These are phyloP conservation scores for Pichia norvegensis DNA, from an alignment of 1,139 yeast species.

Conservation along the genomic window DNA sequence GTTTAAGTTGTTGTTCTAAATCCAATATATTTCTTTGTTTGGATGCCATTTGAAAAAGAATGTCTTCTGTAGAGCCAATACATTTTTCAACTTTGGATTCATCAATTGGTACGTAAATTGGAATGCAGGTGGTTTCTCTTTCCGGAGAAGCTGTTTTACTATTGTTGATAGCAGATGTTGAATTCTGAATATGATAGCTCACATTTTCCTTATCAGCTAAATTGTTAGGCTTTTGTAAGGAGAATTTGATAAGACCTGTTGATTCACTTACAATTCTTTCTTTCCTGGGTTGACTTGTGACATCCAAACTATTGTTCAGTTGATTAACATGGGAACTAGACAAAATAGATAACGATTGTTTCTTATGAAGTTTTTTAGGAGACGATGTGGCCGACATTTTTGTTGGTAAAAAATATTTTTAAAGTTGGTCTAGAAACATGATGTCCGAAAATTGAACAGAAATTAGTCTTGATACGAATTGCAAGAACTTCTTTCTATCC, in stretches of 20 bases:
- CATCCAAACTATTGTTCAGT: slow-evolving; percentile 12
- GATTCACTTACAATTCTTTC: slow-evolving; percentile 28
- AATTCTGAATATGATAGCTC: neutral
- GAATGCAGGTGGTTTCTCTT: slow-evolving; percentile 2
- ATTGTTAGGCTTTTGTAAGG: slow-evolving; percentile 16
- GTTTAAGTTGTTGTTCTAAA: slow-evolving; percentile 29
- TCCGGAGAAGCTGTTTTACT: neutral
- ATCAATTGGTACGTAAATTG: slow-evolving; percentile 15
- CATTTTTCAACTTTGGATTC: neutral
- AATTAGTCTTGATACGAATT: too few relatives aligned
- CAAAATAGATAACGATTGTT: slow-evolving; percentile 27
- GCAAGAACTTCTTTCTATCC: neutral
- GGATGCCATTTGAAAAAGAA: slow-evolving; percentile 34
- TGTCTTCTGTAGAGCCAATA: slow-evolving; percentile 4
- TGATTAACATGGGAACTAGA: slow-evolving; percentile 23
- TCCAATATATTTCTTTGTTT: slow-evolving; percentile 39
- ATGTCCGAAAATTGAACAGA: too few relatives aligned
- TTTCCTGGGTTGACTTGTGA: slow-evolving; percentile 16
- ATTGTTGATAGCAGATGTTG: neutral
- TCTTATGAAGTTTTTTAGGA: slow-evolving; percentile 18
- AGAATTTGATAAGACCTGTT: slow-evolving; percentile 29
- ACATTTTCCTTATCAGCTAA: neutral
- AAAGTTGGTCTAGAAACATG: too few relatives aligned
- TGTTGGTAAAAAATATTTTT: too few relatives aligned
- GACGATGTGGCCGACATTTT: slow-evolving; percentile 6